Evolutionary conservation across 352 stramenopile species (phyloP).

Genomic region (Saprolegnia diclina): DNA sequence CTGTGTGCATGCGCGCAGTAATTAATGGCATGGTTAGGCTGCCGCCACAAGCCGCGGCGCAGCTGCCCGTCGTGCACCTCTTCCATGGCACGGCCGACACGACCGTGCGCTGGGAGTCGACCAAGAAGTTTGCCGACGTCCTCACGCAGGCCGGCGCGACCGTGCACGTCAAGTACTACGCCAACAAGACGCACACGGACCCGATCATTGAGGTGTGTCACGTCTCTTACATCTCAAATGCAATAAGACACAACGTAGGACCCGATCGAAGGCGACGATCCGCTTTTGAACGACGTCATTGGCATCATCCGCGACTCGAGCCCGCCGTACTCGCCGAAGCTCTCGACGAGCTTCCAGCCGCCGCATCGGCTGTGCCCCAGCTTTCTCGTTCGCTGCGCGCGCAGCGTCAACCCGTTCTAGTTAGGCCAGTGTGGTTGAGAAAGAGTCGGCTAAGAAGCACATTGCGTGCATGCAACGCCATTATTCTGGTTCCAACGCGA

Average conservation of each 20-base stretch:
- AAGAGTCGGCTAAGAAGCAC: not conserved
- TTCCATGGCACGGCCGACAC: conserved; percentile 64
- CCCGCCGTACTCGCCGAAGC: conserved; percentile 35
- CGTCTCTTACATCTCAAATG: not conserved
- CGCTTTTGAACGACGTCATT: conserved; percentile 51
- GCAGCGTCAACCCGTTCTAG: conserved; percentile 61
- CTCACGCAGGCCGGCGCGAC: conserved; percentile 40
- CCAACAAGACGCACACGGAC: conserved; percentile 87
- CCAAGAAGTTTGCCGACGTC: conserved; percentile 44
- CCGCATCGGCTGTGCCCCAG: conserved; percentile 43
- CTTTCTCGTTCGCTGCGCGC: conserved; percentile 43
- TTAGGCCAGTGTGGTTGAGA: not conserved
- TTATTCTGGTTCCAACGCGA: too few relatives aligned
- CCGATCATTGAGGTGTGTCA: conserved; percentile 77
- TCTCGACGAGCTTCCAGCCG: conserved; percentile 34
- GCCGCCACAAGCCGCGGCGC: not conserved
- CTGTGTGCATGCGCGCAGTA: conserved; percentile 28
- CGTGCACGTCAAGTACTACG: conserved; percentile 64
- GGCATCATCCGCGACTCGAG: conserved; percentile 41
- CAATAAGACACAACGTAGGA: conserved; percentile 30
- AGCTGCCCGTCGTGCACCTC: conserved; percentile 50
- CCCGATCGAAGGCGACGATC: conserved; percentile 59
- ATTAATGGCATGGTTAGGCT: conserved; percentile 26
- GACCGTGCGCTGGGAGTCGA: conserved; percentile 54
- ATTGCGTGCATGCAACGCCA: too few relatives aligned